Evolutionary conservation across 2,329 filamentous ascomycete genomes (phyloP).

Genomic region (Mariannaea sp.): DNA sequence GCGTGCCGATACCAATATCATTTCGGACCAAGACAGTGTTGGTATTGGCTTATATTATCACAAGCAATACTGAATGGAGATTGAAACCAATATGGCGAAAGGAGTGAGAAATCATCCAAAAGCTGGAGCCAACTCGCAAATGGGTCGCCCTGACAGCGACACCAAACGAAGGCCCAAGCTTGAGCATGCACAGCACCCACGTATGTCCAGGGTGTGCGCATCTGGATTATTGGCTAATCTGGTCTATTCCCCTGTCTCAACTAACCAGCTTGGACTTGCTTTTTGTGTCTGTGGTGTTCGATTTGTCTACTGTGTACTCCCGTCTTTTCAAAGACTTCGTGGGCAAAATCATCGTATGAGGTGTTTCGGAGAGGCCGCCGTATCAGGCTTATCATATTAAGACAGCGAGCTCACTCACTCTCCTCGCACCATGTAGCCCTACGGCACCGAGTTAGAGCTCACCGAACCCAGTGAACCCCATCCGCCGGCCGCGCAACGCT

Average conservation of each 20-base stretch:
- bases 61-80: not conserved
- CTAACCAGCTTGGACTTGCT: constrained; percentile 23
- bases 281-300: constrained; percentile 20
- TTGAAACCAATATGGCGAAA: not conserved
- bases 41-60: not conserved
- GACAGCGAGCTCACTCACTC: not conserved
- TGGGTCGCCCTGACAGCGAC: constrained; percentile 19
- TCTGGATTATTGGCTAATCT: constrained; percentile 30
- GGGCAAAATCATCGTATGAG: not conserved
- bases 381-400: not conserved
- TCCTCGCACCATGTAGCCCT: constrained; percentile 14
- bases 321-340: not conserved
- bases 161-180: constrained; percentile 19
- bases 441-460: constrained; percentile 14
- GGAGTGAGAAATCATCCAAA: not conserved
- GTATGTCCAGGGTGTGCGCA: constrained; percentile 17
- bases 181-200: constrained; percentile 22
- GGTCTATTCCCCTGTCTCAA: constrained; percentile 21
- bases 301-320: not conserved
- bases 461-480: constrained; percentile 20
- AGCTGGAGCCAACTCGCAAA: constrained; percentile 15
- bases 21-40: constrained; percentile 7
- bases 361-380: not conserved
- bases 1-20: constrained; percentile 5
- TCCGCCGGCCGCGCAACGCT: constrained; percentile 20